Evolutionary conservation across 768 basidiomycete genomes (phyloP).

Genomic region (Artomyces pyxidatus): DNA sequence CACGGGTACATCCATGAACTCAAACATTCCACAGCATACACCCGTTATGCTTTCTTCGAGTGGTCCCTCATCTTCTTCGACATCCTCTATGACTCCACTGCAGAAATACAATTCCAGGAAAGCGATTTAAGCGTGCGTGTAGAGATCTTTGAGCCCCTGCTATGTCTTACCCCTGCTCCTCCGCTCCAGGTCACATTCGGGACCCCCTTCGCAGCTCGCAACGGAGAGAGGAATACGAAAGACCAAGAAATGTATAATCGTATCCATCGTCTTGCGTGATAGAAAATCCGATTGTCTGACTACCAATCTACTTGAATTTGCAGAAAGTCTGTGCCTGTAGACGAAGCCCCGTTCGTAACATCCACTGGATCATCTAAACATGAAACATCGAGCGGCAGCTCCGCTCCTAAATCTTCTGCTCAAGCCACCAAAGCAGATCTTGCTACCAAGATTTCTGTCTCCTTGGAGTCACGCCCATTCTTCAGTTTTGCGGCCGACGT

Average conservation of each 20-base stretch:
- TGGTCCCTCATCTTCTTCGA: constrained; percentile 77
- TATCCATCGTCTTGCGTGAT: constrained; percentile 33
- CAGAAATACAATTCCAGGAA: constrained; percentile 49
- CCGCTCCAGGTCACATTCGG: constrained; percentile 20
- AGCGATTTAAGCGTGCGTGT: constrained; percentile 42
- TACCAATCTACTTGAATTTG: background rate
- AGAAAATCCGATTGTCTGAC: constrained; percentile 7
- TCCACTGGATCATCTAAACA: background rate
- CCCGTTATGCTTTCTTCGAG: constrained; percentile 78
- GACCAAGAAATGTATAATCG: constrained; percentile 38
- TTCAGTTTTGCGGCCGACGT: constrained; percentile 33
- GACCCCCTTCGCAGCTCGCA: constrained; percentile 19
- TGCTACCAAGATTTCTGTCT: background rate
- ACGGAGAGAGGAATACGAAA: constrained; percentile 12
- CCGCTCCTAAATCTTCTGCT: no score
- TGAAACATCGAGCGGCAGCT: no score
- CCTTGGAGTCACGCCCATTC: background rate
- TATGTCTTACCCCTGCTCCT: background rate
- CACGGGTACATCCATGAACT: background rate
- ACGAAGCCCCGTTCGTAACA: constrained; percentile 1
- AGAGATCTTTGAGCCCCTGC: background rate
- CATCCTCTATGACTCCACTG: constrained; percentile 62
- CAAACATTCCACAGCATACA: constrained; percentile 54
- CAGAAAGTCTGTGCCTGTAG: constrained; percentile 4
- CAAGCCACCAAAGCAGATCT: no score